Evolutionary conservation across 83 land plant species (phyloP).

Genomic region (Larix sibirica): DNA sequence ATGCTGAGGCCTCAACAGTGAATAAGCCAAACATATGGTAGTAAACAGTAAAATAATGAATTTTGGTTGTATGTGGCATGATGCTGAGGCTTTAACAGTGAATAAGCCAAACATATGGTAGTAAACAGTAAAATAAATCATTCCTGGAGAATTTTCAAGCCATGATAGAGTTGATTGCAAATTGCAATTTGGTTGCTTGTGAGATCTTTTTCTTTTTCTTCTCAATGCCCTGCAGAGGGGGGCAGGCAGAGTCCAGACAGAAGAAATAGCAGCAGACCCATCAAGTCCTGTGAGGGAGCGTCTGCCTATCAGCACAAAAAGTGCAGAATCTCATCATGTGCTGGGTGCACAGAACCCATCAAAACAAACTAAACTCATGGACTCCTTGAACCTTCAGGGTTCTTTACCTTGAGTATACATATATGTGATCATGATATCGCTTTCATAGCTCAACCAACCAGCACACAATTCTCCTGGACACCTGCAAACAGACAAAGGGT

Average conservation of each 20-base stretch:
- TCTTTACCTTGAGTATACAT: neutral
- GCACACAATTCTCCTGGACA: conserved; percentile 9
- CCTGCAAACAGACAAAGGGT: neutral
- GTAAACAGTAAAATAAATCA: neutral
- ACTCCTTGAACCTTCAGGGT: neutral
- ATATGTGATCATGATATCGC: too few relatives aligned
- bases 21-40: neutral
- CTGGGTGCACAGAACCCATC: neutral
- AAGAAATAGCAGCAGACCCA: neutral
- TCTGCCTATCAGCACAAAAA: conserved; percentile 1
- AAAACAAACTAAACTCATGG: neutral
- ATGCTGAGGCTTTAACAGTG: neutral
- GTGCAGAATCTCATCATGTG: conserved; percentile 17
- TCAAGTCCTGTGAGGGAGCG: neutral
- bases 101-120: neutral
- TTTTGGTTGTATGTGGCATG: conserved; percentile 9
- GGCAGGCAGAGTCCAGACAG: neutral
- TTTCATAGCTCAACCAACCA: neutral
- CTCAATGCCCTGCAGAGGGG: conserved; percentile 6
- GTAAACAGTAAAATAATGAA: neutral
- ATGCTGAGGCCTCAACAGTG: neutral
- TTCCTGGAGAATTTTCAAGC: neutral
- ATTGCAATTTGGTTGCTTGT: conserved; percentile 7
- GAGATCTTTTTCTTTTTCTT: neutral
- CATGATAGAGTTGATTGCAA: neutral